A percentile compares a stretch with the other conserved stretches of the same genome.
Evolutionary conservation across 805 yeast species (phyloP).

Genomic region (Ogataea trehaloabstinens): DNA sequence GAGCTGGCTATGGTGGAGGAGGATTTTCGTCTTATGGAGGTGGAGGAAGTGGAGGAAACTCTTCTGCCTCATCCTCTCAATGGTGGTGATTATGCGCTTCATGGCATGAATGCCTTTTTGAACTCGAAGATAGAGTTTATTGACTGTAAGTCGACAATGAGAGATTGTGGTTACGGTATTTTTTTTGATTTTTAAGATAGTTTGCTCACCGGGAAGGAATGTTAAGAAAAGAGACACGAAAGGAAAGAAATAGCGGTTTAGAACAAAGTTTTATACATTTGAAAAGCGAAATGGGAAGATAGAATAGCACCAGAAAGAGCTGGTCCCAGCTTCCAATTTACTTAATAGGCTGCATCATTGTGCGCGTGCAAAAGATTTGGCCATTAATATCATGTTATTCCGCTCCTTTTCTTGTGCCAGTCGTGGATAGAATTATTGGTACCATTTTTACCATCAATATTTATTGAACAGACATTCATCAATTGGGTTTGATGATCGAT

Average conservation of each 20-base stretch:
- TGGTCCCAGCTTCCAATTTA: not conserved
- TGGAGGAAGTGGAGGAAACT: conserved; percentile 14
- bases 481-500: conserved; percentile 5
- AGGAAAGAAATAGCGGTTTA: conserved; percentile 4
- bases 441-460: conserved; percentile 3
- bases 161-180: conserved; percentile 1
- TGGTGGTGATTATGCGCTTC: conserved; percentile 31
- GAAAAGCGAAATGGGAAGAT: conserved; percentile 4
- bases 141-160: not conserved
- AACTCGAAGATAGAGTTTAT: not conserved
- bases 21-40: conserved; percentile 33
- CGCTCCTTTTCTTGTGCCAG: conserved; percentile 8
- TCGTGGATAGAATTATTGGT: conserved; percentile 7
- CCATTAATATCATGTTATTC: conserved; percentile 3
- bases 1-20: conserved; percentile 27
- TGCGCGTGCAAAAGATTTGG: conserved; percentile 1
- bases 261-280: conserved; percentile 6
- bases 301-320: not conserved
- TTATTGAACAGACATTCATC: conserved; percentile 5
- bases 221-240: conserved; percentile 9
- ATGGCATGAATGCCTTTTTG: not conserved
- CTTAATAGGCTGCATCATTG: not conserved
- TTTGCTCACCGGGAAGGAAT: conserved; percentile 17
- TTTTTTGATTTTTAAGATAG: conserved; percentile 7
- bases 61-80: conserved; percentile 26